Base-by-base conservation (phyloP, 495 filamentous ascomycete species). In the Talaromyces wortmannii region DNA sequence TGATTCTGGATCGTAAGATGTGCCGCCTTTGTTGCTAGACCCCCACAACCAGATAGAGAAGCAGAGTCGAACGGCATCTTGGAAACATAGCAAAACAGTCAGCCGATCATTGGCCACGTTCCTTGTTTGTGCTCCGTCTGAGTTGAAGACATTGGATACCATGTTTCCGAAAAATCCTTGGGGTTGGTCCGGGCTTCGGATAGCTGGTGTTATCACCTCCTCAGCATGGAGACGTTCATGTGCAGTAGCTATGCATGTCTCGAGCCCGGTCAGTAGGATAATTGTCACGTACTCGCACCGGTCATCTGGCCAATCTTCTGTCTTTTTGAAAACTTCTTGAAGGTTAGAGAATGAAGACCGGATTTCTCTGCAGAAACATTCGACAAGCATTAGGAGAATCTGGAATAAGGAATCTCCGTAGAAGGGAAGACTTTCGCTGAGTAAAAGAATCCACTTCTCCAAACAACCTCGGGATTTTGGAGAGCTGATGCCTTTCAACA, bases 21-120 rank as follows among this genome's bases (percentile, higher is more conserved):
- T 61, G 13, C 69, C 79, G 45, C 78, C 81, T 49, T 72, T 71
- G 32, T 84, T 81, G 55, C 84, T 80, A 53, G 79, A 81, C 7
- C 87, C 88, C 94, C 94, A 99, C 3, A 90, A 89, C 95, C 94
- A 99, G 30, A 99, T 92, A 5, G 78, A 83, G 66, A 96, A 95
- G 67, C 91, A 95, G 30, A 94, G 86, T 33, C 88, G 83, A 54
- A 96, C 88, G 11, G 91, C 89, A 67, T 99, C 94, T 68, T 97
- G 92, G 69, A 99, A 96, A 31, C 91, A 92, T n/a, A 99, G 78
- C 8, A 97, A 71, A 16, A 99, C 94, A 0, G 92, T 97, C 23
- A 99, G 77, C 42, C 92, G 78, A 58, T 92, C 92, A 63, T 97
- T 99, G n/a, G 91, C 91, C 12, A 89, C 87, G 13, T 83, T 81